Evolutionary conservation across 2,329 filamentous ascomycete genomes (phyloP), one percentile per base, ranked within the genome.

Genomic region (Alternaria solani): DNA sequence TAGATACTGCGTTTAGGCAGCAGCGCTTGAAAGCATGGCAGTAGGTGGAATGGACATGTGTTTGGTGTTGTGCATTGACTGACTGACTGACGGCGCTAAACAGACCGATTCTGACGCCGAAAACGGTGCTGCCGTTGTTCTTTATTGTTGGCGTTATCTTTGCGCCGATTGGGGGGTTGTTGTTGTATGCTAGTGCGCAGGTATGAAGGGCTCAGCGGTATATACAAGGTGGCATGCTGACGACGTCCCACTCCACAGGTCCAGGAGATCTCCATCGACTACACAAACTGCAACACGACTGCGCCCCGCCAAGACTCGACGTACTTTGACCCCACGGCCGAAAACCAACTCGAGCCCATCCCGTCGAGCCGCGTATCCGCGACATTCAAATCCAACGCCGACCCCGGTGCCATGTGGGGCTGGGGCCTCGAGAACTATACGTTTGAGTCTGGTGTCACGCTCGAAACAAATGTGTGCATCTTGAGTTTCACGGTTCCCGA

Each of bases 21-120:
- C 95, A 99, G 81, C 89, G 95, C 77, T 82, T 99, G 80, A 97
- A 98, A 82, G 95, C 95, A 83, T 99, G 95, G 95, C 95, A 99
- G 91, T 96, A 85, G 81, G 93, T 87, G 16, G n/a, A n/a, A n/a
- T n/a, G n/a, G n/a, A n/a, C n/a, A n/a, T n/a, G n/a, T n/a, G n/a
- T n/a, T n/a, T n/a, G n/a, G n/a, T n/a, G n/a, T n/a, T n/a, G n/a
- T n/a, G n/a, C n/a, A n/a, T n/a, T n/a, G n/a, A n/a, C n/a, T 6
- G 12, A 38, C 3, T 41, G 38, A 69, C 82, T 84, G 73, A 85
- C 78, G 69, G 64, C 66, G 51, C 66, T 23, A 65, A 65, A 57
- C 75, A 95, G 92, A 82, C 94, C 94, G 38, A 97, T 98, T 75
- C 85, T 97, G 52, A 98, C 94, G 4, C 94, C 94, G 2, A 97